Evolutionary conservation across 23 red algal genomes (phyloP).

Genomic region (Gracilariopsis chorda): DNA sequence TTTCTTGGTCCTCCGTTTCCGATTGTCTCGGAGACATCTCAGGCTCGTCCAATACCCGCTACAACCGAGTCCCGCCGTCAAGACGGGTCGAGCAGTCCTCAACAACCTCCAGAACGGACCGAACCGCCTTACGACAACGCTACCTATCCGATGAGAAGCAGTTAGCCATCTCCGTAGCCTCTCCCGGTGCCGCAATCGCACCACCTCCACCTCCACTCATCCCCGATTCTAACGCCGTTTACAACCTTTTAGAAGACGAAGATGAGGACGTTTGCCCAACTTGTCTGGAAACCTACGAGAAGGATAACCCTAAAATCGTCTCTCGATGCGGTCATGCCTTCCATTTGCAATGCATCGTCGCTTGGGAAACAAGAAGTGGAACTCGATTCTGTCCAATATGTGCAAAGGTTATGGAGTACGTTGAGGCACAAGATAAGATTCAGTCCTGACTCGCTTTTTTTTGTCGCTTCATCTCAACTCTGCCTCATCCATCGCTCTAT

Average conservation of each 20-base stretch:
- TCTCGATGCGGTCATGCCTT: conserved; percentile 72
- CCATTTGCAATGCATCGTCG: conserved; percentile 85
- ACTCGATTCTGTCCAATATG: conserved; percentile 56
- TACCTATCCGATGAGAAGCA: conserved; percentile 16
- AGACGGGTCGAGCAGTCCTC: conserved; percentile 40
- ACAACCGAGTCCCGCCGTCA: conserved; percentile 42
- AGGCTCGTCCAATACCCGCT: conserved; percentile 2
- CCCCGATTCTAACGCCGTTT: conserved; percentile 79
- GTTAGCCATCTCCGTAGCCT: background rate
- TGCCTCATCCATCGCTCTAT: background rate
- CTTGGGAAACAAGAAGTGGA: conserved; percentile 84
- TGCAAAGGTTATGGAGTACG: conserved; percentile 60
- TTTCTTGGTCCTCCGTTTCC: conserved; percentile 54
- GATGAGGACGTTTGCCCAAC: conserved; percentile 91
- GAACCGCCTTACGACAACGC: conserved; percentile 26
- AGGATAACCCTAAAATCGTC: conserved; percentile 76
- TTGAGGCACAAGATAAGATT: conserved; percentile 36
- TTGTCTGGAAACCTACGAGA: conserved; percentile 73
- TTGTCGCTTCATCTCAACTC: background rate
- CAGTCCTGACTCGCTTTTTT: too few species aligned
- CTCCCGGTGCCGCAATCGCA: conserved; percentile 51
- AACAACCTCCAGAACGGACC: background rate
- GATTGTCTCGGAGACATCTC: conserved; percentile 56
- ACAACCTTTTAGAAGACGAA: conserved; percentile 78
- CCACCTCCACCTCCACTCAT: conserved; percentile 85